Evolutionary conservation across 2,329 filamentous ascomycete species (phyloP), one percentile per base, ranked within the genome.

Genomic region (Neobulgaria alba): DNA sequence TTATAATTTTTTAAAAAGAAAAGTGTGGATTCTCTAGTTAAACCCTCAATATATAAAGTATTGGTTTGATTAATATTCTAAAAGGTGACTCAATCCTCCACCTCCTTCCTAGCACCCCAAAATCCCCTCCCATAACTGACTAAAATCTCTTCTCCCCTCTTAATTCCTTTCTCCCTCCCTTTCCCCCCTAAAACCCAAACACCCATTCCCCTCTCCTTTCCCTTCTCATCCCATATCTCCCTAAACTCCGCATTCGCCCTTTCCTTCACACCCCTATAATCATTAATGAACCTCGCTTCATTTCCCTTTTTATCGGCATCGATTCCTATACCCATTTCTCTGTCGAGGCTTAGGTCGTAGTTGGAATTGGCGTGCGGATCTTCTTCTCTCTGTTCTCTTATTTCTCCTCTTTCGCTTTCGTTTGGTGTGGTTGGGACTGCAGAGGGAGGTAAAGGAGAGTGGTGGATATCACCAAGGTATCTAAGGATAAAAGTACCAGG

Each of bases 111-210:
- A 56, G 65, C 67, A 15, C 65, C 64, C 76, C 78, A 82, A 48
- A 83, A 82, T 1, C 79, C 79, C 57, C 77, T 82, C 4, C 77
- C 79, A 53, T 82, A 82, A 49, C 74, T 80, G 10, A 82, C 73
- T 38, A 81, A 55, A 39, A 82, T 73, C 65, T 82, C 79, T 45
- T 78, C 69, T 2, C 77, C 77, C 60, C 73, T 77, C 36, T 56
- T 67, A 19, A 80, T 69, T 1, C 60, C 20, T 56, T 57, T 39
- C 46, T 53, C 55, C 51, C 60, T 66, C 62, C 62, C 14, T 60
- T 62, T 10, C 56, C 56, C 62, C 62, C 67, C 63, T 23, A 77
- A 51, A 10, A 77, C 75, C 63, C 71, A 79, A 10, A 79, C 69
- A 0, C 68, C 73, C 62, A 80, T 77, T 12, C 68, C 71, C 34